phyloP scores from a whole-genome alignment of 768 basidiomycete species.

The Podaxis sp. region DNA sequence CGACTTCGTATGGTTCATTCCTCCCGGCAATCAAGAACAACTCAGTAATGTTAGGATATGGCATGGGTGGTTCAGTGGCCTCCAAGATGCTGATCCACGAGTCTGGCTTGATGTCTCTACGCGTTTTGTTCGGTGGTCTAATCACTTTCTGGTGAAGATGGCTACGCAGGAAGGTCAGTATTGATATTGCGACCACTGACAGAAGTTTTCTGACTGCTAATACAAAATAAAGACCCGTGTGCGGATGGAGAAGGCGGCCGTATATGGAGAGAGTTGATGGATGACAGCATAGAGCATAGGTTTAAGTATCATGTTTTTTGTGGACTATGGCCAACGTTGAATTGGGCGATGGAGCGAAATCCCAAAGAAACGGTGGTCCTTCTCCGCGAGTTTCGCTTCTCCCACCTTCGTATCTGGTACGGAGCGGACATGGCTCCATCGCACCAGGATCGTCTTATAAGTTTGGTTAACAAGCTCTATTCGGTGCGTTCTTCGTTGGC shows the following conservation, averaged over 20 bases:
- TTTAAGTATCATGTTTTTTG: neutral
- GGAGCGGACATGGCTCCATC: neutral
- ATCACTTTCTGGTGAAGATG: neutral
- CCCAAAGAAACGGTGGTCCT: neutral
- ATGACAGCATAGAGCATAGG: neutral
- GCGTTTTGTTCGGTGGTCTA: neutral
- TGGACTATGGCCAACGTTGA: neutral
- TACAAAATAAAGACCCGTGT: too few relatives aligned
- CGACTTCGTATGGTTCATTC: neutral
- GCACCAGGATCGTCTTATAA: neutral
- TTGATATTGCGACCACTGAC: neutral
- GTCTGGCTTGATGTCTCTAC: neutral
- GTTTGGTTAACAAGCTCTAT: neutral
- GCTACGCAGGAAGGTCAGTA: neutral
- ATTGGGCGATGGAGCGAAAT: neutral
- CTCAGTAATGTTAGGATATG: neutral
- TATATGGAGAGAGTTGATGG: neutral
- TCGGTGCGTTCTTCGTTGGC: neutral
- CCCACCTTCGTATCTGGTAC: neutral
- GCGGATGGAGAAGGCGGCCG: too few relatives aligned
- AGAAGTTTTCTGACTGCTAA: too few relatives aligned
- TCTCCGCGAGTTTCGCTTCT: neutral
- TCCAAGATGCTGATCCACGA: neutral
- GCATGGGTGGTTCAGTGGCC: neutral
- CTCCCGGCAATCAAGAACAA: neutral